Percentiles rank a stretch among this genome's conserved stretches.
phyloP scores from a whole-genome alignment of 805 yeast genomes.

The Clavispora fructus region DNA sequence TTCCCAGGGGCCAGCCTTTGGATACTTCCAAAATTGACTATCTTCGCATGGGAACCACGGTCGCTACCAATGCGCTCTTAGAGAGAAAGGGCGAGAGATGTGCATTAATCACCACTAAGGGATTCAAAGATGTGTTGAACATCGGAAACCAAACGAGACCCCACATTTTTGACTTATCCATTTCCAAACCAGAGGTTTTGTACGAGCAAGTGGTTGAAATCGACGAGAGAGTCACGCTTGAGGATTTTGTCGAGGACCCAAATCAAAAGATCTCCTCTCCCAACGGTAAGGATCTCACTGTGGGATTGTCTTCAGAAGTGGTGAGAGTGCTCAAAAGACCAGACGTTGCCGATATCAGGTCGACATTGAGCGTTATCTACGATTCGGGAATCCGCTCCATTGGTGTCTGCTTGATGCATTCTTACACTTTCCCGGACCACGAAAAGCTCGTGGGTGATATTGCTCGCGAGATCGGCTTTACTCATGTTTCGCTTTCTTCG shows the following conservation, averaged over 20 bases:
- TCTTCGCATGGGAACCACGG: slow-evolving; percentile 27
- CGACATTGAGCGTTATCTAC: slow-evolving; percentile 22
- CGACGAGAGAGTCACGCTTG: slow-evolving; percentile 86
- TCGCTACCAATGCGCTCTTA: slow-evolving; percentile 87
- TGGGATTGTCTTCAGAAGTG: slow-evolving; percentile 31
- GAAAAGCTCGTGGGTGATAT: slow-evolving; percentile 31
- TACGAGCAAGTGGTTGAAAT: slow-evolving; percentile 76
- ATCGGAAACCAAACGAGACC: slow-evolving; percentile 95
- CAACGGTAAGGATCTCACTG: slow-evolving; percentile 28
- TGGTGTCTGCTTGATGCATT: slow-evolving; percentile 37
- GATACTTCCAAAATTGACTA: slow-evolving; percentile 14
- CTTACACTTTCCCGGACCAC: slow-evolving; percentile 37
- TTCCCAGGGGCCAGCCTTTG: slow-evolving; percentile 15
- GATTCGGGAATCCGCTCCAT: slow-evolving; percentile 13
- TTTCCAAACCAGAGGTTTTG: slow-evolving; percentile 63
- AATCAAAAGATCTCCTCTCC: slow-evolving; percentile 2
- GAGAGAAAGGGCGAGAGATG: slow-evolving; percentile 91
- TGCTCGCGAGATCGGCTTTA: slow-evolving; percentile 32
- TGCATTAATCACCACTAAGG: slow-evolving; percentile 81
- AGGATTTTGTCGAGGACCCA: slow-evolving; percentile 16
- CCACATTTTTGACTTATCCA: slow-evolving; percentile 76
- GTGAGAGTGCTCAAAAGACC: slow-evolving; percentile 29
- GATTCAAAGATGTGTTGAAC: slow-evolving; percentile 73
- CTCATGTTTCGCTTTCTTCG: slow-evolving; percentile 34
- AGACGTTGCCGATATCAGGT: slow-evolving; percentile 18